Conservation (phyloP, 805 yeast species). For the Metschnikowia chrysomelidarum region DNA sequence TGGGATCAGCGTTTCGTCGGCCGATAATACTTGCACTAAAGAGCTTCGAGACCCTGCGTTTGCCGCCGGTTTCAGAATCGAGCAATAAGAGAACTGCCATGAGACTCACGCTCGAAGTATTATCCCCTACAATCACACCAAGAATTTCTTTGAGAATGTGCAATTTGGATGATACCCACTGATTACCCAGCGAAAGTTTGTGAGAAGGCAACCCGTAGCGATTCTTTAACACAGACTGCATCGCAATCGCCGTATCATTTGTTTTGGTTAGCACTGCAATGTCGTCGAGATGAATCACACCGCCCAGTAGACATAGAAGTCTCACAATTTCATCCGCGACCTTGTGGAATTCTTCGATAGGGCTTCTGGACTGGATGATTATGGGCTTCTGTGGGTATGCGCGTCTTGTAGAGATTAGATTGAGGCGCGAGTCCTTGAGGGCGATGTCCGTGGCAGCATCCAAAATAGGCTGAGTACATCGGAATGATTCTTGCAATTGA, state of each 20-base stretch:
- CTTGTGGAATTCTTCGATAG: constrained; percentile 6
- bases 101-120: constrained; percentile 33
- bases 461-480: constrained; percentile 60
- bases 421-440: constrained; percentile 3
- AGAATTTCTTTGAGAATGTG: constrained; percentile 15
- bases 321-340: constrained; percentile 18
- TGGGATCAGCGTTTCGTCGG: constrained; percentile 2
- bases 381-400: constrained; percentile 11
- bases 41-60: constrained; percentile 26
- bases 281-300: constrained; percentile 14
- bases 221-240: constrained; percentile 14
- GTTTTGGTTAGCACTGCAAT: constrained; percentile 19
- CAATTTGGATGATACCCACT: constrained; percentile 15
- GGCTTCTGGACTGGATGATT: constrained; percentile 5
- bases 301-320: constrained; percentile 20
- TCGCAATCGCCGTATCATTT: constrained; percentile 14
- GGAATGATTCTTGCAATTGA: constrained; percentile 50
- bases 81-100: constrained; percentile 26
- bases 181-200: constrained; percentile 16
- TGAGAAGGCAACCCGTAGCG: constrained; percentile 13
- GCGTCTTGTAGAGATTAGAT: constrained; percentile 7
- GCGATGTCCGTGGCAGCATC: constrained; percentile 35
- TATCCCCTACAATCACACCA: constrained; percentile 23
- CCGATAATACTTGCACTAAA: constrained; percentile 21
- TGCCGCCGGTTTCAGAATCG: constrained; percentile 25